A percentile compares a stretch with the other conserved stretches of the same genome.
Conservation (phyloP, 768 basidiomycete species). For the Rickenella mellea region DNA sequence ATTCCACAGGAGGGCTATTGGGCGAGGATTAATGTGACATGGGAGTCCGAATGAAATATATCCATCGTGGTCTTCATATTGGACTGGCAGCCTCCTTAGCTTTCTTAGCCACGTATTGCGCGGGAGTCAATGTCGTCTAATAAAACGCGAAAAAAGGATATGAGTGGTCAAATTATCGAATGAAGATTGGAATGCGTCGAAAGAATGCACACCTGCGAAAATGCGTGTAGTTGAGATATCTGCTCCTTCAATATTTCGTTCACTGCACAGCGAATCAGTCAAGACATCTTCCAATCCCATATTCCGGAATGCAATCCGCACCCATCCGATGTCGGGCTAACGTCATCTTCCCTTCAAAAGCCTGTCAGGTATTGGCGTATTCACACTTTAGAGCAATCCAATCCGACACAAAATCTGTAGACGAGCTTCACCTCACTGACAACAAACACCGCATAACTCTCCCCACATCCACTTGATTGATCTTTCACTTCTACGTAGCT, state of each 20-base stretch:
- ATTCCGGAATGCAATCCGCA: slow-evolving; percentile 21
- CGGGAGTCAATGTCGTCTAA: too few relatives aligned
- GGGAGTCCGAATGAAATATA: too few relatives aligned
- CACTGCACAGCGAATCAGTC: slow-evolving; percentile 31
- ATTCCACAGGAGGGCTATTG: too few relatives aligned
- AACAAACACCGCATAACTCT: slow-evolving; percentile 63
- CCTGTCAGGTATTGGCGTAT: slow-evolving; percentile 36
- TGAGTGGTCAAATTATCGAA: too few relatives aligned
- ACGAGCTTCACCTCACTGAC: slow-evolving; percentile 59
- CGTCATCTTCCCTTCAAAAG: slow-evolving; percentile 74
- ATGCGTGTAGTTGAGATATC: slow-evolving; percentile 78
- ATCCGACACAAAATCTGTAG: background rate
- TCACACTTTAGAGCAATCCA: background rate
- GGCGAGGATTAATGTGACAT: too few relatives aligned
- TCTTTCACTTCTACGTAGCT: slow-evolving; percentile 67
- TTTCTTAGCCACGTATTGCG: too few relatives aligned
- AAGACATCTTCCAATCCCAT: background rate
- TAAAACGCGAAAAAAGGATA: too few relatives aligned
- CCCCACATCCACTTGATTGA: slow-evolving; percentile 72
- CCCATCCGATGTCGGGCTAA: slow-evolving; percentile 66
- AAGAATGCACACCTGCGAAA: slow-evolving; percentile 73
- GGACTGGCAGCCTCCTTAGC: too few relatives aligned
- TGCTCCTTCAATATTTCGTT: slow-evolving; percentile 67
- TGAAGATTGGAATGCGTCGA: too few relatives aligned
- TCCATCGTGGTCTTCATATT: too few relatives aligned